Evolutionary conservation across 495 filamentous ascomycete genomes (phyloP), one percentile per base, ranked within the genome.

Genomic region (Tetracladium setigerum): DNA sequence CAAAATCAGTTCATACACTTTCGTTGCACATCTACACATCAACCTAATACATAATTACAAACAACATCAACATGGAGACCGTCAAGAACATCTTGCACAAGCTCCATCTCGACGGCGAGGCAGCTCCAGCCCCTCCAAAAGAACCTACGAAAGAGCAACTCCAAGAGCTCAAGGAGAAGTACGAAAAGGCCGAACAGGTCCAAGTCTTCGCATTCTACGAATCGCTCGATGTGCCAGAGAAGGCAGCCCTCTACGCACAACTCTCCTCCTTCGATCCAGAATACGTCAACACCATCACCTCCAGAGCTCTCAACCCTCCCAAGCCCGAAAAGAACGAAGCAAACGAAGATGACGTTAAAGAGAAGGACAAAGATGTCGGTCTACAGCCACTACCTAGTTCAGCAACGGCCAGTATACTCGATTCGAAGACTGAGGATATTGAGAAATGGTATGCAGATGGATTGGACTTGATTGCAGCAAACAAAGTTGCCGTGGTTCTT

Each of bases 131-230:
- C 30, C 56, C 58, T 30, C 72, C 72, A 49, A 71, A 76, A 54
- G 79, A 86, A 58, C 91, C 90, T 44, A 79, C 82, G 6, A 61
- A 76, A 30, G 77, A 84, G 53, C 78, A 95, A 59, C 67, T 94
- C 53, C 71, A 88, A 40, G 67, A 80, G 55, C 79, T 99, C 17
- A 77, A 77, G 65, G 67, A 82, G 46, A 86, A 86, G 59, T 99
- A 95, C 67, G 73, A 75, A 37, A 70, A 79, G 36, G 87, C 87
- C 41, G 77, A 74, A 15, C 92, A 99, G 69, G 86, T 81, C 32
- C 92, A 99, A 36, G 87, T 99, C 34, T 88, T 97, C 61, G 73
- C 84, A 15, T 97, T 95, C 67, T 91, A 80, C 69, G 87, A 97
- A 53, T 73, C 82, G 46, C 79, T 99, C 41, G 70, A 68, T 41